Conservation (phyloP, 73 alveolate species). For the Paraurostyla sp. region DNA sequence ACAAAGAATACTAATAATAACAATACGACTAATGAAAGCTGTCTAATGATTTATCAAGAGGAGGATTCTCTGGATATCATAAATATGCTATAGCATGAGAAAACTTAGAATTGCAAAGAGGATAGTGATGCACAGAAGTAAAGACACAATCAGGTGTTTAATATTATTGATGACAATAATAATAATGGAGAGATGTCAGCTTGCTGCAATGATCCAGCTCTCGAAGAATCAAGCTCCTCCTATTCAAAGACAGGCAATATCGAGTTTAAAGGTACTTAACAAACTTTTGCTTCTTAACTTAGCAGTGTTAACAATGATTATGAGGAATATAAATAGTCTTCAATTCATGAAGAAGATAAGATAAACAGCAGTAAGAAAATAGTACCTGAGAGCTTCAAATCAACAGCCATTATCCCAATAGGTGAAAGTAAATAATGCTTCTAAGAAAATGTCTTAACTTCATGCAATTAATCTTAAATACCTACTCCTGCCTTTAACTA, state of each 20-base stretch:
- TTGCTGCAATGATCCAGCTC: not conserved
- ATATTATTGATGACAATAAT: constrained; percentile 29
- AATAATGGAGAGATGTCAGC: constrained; percentile 31
- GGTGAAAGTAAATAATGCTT: constrained; percentile 19
- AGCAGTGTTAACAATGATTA: not conserved
- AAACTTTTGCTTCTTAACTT: not conserved
- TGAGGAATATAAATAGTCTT: not conserved
- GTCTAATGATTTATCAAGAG: not conserved
- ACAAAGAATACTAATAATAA: not conserved
- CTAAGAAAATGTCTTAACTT: not conserved
- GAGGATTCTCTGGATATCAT: constrained; percentile 16
- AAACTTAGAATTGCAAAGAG: not conserved
- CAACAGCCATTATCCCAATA: constrained; percentile 24
- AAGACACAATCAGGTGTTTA: constrained; percentile 3
- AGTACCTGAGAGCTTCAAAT: constrained; percentile 11
- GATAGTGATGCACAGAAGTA: not conserved
- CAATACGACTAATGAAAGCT: not conserved
- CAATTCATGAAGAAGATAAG: constrained; percentile 11
- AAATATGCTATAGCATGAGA: not conserved
- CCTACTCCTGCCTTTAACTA: constrained; percentile 42
- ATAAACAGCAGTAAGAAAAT: not conserved
- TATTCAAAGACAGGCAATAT: constrained; percentile 17
- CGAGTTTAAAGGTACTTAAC: not conserved
- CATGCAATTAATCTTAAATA: constrained; percentile 14
- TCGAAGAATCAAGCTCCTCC: constrained; percentile 26